These are phyloP conservation scores for Fusarium sp. DNA, from an alignment of 2,329 filamentous ascomycete species.

Conservation along the genomic window DNA sequence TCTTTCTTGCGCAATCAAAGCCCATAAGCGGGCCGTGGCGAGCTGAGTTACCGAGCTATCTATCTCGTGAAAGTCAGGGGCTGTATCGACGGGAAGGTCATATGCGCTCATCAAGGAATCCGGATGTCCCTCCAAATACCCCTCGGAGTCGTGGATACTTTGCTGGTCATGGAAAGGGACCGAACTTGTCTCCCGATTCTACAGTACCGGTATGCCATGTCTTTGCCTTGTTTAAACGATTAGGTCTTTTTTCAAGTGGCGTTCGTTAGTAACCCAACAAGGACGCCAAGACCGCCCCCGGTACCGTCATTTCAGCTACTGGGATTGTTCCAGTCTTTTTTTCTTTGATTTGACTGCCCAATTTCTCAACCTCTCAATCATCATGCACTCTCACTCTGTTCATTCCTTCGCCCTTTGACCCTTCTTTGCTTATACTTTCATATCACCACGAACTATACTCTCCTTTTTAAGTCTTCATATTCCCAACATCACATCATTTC, in stretches of 20 bases:
- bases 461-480: slow-evolving; percentile 13
- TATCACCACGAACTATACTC: slow-evolving; percentile 1
- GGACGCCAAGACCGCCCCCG: slow-evolving; percentile 33
- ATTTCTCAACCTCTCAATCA: slow-evolving; percentile 27
- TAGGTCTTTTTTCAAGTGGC: slow-evolving; percentile 22
- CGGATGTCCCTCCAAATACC: background rate
- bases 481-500: slow-evolving; percentile 12
- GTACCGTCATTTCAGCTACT: slow-evolving; percentile 34
- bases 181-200: background rate
- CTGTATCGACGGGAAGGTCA: background rate
- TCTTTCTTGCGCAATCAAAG: slow-evolving; percentile 5
- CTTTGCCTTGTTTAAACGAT: slow-evolving; percentile 1
- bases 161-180: background rate
- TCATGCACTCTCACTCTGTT: slow-evolving; percentile 17
- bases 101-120: background rate
- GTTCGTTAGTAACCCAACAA: slow-evolving; percentile 28
- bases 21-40: slow-evolving; percentile 32
- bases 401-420: slow-evolving; percentile 22
- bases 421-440: slow-evolving; percentile 9
- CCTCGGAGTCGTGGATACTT: background rate
- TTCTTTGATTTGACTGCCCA: slow-evolving; percentile 16
- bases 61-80: slow-evolving; percentile 6
- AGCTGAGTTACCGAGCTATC: slow-evolving; percentile 21
- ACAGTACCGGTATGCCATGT: background rate
- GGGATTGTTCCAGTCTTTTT: slow-evolving; percentile 23